phyloP scores from a whole-genome alignment of 1,139 yeast genomes.

The Lodderomyces orthopsilosis region DNA sequence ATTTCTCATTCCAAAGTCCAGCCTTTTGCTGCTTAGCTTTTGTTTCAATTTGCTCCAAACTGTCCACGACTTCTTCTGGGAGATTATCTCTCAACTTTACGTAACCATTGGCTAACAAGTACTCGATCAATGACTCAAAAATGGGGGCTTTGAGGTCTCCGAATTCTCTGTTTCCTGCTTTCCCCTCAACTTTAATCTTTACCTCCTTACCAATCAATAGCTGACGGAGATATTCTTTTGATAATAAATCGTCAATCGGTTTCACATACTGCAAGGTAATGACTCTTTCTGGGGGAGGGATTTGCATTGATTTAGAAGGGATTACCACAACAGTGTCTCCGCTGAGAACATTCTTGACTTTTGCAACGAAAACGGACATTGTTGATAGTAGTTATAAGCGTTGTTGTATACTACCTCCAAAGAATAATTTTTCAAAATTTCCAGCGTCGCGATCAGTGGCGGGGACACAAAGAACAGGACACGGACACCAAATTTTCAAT shows the following conservation, averaged over 20 bases:
- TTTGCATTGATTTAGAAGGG: conserved; percentile 46
- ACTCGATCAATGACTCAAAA: conserved; percentile 57
- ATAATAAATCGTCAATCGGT: conserved; percentile 47
- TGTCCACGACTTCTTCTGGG: conserved; percentile 23
- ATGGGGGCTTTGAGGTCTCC: conserved; percentile 71
- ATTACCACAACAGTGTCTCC: conserved; percentile 72
- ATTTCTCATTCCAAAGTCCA: conserved; percentile 54
- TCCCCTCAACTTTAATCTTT: conserved; percentile 57
- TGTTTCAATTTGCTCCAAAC: conserved; percentile 34
- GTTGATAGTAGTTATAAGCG: background rate
- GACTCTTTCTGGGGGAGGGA: conserved; percentile 56
- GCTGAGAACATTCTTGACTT: conserved; percentile 67
- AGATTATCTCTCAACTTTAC: conserved; percentile 63
- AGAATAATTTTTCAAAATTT: no score
- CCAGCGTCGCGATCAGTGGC: no score
- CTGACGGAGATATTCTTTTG: conserved; percentile 63
- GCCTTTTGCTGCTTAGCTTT: conserved; percentile 46
- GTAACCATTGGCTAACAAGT: conserved; percentile 56
- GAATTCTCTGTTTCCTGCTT: conserved; percentile 56
- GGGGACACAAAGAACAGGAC: no score
- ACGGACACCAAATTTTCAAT: no score
- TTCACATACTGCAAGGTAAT: conserved; percentile 64
- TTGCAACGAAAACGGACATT: conserved; percentile 40
- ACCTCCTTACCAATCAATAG: conserved; percentile 67
- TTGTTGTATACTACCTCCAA: background rate